Base-by-base conservation (phyloP, 1,284 basidiomycete species). In the Trametes hirsuta region DNA sequence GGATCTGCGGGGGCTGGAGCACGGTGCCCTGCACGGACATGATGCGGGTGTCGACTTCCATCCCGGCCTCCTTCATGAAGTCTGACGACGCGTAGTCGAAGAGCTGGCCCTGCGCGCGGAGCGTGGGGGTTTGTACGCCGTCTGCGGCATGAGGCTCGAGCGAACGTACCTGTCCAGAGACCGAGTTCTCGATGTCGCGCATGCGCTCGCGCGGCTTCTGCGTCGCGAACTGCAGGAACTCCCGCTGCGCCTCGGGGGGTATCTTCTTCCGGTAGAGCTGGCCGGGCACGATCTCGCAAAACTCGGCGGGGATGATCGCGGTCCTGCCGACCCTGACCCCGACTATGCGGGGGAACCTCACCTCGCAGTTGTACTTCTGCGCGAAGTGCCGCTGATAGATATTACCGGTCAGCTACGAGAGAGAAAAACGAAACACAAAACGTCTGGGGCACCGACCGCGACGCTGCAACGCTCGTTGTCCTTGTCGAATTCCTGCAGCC, bases 231-330 rank as follows among this genome's bases (percentile, higher is more conserved):
- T 68, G 69, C 0, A 85, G 72, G 24, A 84, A 78, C 0, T 75
- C 71, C 0, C 68, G 62, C 18, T 76, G 76, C 14, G 76, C 66
- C 0, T 75, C 69, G 0, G 78, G 72, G 0, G 78, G 75, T 0
- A 85, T 65, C 49, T 76, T 77, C 58, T 79, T 78, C 67, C 75
- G 79, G 71, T 77, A 83, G 1, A 84, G 56, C 61, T 86, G 84
- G 0, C 81, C 81, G 0, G 73, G 72, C 21, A 75, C 62, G 2
- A 87, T 70, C 0, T 63, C 58, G 66, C 82, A 84, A 1, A 83
- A 60, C 63, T 87, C 84, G 0, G 79, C 75, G 0, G 85, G 84
- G 18, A 83, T 70, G 18, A 83, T 70, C 0, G 74, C 70, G 1
- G 67, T 69, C 0, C 73, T 55, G 9, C 69, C 68, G 22, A 71